Percentiles rank a stretch among this genome's conserved stretches.
These are phyloP conservation scores for Aspergillus oerlinghausenensis DNA, from an alignment of 2,329 filamentous ascomycete genomes.

Conservation along the genomic window DNA sequence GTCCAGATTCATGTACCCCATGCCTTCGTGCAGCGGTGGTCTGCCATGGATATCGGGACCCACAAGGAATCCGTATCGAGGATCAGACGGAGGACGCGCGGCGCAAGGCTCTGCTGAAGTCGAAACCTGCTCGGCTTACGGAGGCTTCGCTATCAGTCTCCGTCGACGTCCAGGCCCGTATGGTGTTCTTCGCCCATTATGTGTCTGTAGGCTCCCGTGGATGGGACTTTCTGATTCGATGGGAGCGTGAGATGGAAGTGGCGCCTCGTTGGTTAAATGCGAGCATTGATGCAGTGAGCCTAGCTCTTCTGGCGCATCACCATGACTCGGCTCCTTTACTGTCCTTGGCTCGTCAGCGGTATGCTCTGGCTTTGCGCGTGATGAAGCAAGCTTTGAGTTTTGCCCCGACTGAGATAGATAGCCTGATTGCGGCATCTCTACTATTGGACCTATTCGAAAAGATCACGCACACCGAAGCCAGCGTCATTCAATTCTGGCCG, in stretches of 20 bases:
- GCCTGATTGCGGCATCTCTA: not conserved
- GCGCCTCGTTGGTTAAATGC: not conserved
- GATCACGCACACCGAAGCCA: not conserved
- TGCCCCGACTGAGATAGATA: not conserved
- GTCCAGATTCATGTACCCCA: not conserved
- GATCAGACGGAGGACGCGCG: not conserved
- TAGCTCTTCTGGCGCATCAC: not conserved
- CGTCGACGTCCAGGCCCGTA: not conserved
- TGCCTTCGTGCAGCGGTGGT: not conserved
- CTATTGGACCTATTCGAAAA: not conserved
- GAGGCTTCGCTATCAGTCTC: not conserved
- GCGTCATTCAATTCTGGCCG: not conserved
- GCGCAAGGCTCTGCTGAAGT: not conserved
- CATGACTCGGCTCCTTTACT: not conserved
- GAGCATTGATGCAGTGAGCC: not conserved
- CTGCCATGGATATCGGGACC: not conserved
- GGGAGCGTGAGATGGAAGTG: not conserved
- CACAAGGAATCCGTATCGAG: not conserved
- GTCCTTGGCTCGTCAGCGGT: not conserved
- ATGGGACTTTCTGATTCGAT: not conserved
- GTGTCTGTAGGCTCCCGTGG: not conserved
- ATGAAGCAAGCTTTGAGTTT: not conserved
- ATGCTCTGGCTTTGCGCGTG: not conserved
- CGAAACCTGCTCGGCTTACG: not conserved
- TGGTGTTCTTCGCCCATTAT: not conserved